phyloP scores from a whole-genome alignment of 768 basidiomycete species.

The Dentipellis fragilis region DNA sequence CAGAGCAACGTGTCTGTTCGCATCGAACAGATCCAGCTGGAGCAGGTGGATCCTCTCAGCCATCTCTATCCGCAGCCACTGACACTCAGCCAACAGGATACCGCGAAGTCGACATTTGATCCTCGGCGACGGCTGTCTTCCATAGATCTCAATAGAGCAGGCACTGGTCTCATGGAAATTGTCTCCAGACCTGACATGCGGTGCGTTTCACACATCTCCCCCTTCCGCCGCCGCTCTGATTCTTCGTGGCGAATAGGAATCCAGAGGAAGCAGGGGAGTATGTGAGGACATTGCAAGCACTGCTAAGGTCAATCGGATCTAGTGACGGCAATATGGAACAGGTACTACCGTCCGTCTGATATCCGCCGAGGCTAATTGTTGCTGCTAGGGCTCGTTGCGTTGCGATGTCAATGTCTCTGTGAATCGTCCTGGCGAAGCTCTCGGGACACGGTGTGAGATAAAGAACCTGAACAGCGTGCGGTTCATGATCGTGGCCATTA shows the following conservation, averaged over 20 bases:
- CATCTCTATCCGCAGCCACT: background rate
- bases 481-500: slow-evolving; percentile 77
- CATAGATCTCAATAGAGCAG: slow-evolving; percentile 88
- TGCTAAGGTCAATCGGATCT: slow-evolving; percentile 75
- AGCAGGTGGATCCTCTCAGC: slow-evolving; percentile 47
- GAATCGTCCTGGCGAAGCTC: slow-evolving; percentile 49
- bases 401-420: slow-evolving; percentile 96
- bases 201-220: slow-evolving; percentile 15
- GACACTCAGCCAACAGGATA: slow-evolving; percentile 49
- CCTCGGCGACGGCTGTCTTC: slow-evolving; percentile 38
- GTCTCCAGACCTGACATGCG: slow-evolving; percentile 90
- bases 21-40: slow-evolving; percentile 90
- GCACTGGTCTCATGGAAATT: slow-evolving; percentile 87
- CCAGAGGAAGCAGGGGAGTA: slow-evolving; percentile 89
- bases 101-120: slow-evolving; percentile 72
- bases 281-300: slow-evolving; percentile 69
- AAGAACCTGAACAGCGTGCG: slow-evolving; percentile 93
- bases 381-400: slow-evolving; percentile 73
- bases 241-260: slow-evolving; percentile 28
- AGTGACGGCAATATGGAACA: slow-evolving; percentile 98
- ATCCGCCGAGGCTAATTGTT: background rate
- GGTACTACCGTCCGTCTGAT: slow-evolving; percentile 31
- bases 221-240: background rate
- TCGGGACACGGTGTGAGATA: slow-evolving; percentile 85
- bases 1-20: slow-evolving; percentile 42